phyloP scores from a whole-genome alignment of 345 rosid species.

The Rhodomyrtus tomentosa region DNA sequence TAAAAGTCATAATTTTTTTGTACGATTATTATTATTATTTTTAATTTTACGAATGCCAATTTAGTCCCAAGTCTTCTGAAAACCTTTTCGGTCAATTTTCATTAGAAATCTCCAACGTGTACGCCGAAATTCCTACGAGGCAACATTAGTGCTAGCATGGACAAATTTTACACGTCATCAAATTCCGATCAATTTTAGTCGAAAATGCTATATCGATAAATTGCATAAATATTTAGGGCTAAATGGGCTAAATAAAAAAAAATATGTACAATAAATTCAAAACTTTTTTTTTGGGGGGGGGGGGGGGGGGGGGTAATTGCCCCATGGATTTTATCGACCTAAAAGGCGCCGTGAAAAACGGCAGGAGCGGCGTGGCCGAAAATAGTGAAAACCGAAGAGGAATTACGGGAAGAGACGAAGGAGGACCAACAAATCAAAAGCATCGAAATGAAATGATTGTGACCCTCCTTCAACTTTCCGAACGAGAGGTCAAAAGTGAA shows the following conservation, averaged over 20 bases:
- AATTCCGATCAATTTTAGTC: fast-evolving
- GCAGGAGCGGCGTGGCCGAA: fast-evolving
- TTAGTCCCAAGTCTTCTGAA: fast-evolving
- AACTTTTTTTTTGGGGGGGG: too few relatives aligned
- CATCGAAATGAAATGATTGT: background rate
- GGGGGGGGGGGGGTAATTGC: too few relatives aligned
- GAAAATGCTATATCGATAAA: fast-evolving
- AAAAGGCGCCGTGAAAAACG: background rate
- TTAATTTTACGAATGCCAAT: fast-evolving
- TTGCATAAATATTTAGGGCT: fast-evolving
- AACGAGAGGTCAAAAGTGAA: background rate
- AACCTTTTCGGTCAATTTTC: fast-evolving
- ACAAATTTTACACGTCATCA: fast-evolving
- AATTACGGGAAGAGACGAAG: background rate
- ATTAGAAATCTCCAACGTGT: fast-evolving
- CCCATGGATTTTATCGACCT: too few relatives aligned
- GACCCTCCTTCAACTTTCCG: background rate
- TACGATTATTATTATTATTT: fast-evolving
- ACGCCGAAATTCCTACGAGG: too few relatives aligned
- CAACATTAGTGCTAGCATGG: fast-evolving
- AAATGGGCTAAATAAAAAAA: background rate
- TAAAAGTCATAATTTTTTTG: background rate
- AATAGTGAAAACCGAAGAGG: background rate
- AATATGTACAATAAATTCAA: too few relatives aligned
- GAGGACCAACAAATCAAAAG: background rate